phyloP scores from a whole-genome alignment of 106 monocot species.

The Chionographis japonica region DNA sequence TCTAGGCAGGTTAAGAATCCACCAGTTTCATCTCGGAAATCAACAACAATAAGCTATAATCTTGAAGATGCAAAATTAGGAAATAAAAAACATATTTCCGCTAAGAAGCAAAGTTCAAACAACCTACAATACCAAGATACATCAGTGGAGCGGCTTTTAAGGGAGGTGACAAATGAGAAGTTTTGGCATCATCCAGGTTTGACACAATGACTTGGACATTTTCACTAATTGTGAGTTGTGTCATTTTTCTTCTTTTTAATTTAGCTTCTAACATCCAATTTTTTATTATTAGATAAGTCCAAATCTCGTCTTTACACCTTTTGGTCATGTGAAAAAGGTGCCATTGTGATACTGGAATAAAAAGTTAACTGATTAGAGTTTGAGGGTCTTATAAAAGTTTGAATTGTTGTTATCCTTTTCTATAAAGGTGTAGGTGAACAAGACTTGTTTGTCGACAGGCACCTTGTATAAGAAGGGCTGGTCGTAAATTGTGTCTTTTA shows the following conservation, averaged over 20 bases:
- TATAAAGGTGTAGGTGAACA: no score
- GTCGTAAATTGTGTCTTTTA: no score
- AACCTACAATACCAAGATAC: conserved; percentile 64
- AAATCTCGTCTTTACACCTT: no score
- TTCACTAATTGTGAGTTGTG: neutral
- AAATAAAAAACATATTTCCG: conserved; percentile 63
- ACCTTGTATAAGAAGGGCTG: no score
- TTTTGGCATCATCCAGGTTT: conserved; percentile 99
- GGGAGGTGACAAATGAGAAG: conserved; percentile 96
- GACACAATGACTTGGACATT: neutral
- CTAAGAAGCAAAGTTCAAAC: conserved; percentile 62
- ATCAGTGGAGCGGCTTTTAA: conserved; percentile 82
- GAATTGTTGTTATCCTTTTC: no score
- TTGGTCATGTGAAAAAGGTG: no score
- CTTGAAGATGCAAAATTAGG: conserved; percentile 49
- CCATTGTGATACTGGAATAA: no score
- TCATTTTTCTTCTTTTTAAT: neutral
- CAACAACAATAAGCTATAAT: conserved; percentile 18
- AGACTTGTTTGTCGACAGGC: no score
- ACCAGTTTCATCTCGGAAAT: conserved; percentile 28
- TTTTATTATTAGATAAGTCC: no score
- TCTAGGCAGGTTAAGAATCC: conserved; percentile 38
- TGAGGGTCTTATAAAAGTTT: no score
- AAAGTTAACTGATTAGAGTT: no score
- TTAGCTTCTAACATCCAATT: neutral